These are phyloP conservation scores for Xylariales sp. DNA, from an alignment of 2,329 filamentous ascomycete genomes.

Conservation along the genomic window DNA sequence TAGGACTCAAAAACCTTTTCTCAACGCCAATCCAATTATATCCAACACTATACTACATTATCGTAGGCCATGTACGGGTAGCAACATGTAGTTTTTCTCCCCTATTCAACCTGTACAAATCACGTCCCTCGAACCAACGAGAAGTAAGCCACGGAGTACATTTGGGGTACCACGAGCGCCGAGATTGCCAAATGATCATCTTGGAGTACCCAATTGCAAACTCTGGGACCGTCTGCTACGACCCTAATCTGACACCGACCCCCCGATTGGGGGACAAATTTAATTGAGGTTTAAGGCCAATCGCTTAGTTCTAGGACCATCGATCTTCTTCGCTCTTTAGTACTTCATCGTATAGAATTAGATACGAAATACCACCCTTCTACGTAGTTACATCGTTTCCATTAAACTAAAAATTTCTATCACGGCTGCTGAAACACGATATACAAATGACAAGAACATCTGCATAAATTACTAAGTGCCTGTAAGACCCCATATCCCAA, in stretches of 20 bases:
- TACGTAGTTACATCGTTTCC: not conserved
- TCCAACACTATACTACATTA: too few relatives aligned
- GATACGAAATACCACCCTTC: not conserved
- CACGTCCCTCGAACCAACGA: not conserved
- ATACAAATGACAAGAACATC: not conserved
- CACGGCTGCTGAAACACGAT: not conserved
- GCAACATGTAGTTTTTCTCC: too few relatives aligned
- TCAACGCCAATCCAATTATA: too few relatives aligned
- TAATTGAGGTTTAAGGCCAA: not conserved
- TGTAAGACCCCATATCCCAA: not conserved
- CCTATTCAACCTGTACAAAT: too few relatives aligned
- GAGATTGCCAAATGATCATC: not conserved
- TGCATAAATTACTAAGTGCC: not conserved
- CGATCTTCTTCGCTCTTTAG: too few relatives aligned
- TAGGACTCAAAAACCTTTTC: too few relatives aligned
- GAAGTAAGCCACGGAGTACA: not conserved
- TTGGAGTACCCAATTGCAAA: not conserved
- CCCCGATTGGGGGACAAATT: not conserved
- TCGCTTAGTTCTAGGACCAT: not conserved
- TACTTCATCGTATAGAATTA: not conserved
- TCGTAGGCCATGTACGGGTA: too few relatives aligned
- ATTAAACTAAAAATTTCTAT: not conserved
- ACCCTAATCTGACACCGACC: constrained; percentile 1
- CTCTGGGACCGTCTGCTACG: not conserved
- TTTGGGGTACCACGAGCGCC: not conserved